Conservation (phyloP, 176 grass and related monocot species). For the Neostapfia colusana region DNA sequence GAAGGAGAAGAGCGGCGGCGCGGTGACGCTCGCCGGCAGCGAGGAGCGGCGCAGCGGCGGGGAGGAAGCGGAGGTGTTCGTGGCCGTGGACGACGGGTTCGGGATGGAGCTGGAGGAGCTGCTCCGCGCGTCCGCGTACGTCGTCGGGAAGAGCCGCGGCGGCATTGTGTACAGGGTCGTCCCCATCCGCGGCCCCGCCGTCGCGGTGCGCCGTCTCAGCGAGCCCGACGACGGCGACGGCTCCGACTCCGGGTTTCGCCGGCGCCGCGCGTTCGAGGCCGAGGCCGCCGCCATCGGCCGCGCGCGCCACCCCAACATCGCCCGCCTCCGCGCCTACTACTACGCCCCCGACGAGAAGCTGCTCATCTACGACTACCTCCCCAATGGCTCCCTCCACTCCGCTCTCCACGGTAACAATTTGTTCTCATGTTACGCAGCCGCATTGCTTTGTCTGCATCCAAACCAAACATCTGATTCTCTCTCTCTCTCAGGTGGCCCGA, state of each 20-base stretch:
- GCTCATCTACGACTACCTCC: constrained; percentile 92
- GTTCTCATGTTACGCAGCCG: not conserved
- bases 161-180: constrained; percentile 94
- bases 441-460: constrained; percentile 15
- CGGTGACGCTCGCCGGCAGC: constrained; percentile 43
- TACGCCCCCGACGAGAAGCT: constrained; percentile 98
- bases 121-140: constrained; percentile 82
- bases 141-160: constrained; percentile 86
- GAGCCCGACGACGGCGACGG: constrained; percentile 68
- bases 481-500: constrained; percentile 53
- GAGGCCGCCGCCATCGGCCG: constrained; percentile 79
- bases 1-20: constrained; percentile 49
- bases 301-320: constrained; percentile 75
- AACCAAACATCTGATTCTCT: too few species aligned
- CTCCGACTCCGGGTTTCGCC: constrained; percentile 51
- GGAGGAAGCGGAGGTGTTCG: constrained; percentile 77
- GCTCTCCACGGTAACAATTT: constrained; percentile 68
- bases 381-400: constrained; percentile 88
- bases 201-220: constrained; percentile 85
- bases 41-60: constrained; percentile 50
- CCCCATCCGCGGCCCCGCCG: constrained; percentile 46
- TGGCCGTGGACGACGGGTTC: constrained; percentile 83
- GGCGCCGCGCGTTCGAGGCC: constrained; percentile 71
- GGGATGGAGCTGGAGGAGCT: constrained; percentile 92
- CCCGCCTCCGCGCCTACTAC: constrained; percentile 88